A percentile compares a stretch with the other conserved stretches of the same genome.
phyloP scores from a whole-genome alignment of 179 eudicot species.

The Patellifolia procumbens region DNA sequence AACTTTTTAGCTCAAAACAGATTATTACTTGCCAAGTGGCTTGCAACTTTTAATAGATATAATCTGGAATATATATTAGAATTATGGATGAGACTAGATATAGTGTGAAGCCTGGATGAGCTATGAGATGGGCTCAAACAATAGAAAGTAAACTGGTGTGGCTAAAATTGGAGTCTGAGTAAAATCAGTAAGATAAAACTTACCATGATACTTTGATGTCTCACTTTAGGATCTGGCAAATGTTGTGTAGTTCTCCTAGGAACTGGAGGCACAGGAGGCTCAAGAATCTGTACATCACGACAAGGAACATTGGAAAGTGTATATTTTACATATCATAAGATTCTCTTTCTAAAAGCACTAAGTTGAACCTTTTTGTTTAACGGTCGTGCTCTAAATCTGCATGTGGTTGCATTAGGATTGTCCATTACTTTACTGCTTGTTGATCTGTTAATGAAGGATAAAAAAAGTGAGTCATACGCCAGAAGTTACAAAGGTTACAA shows the following conservation, averaged over 20 bases:
- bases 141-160: too few relatives aligned
- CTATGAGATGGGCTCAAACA: too few relatives aligned
- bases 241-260: slow-evolving; percentile 63
- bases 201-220: slow-evolving; percentile 24
- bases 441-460: slow-evolving; percentile 46
- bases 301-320: slow-evolving; percentile 11
- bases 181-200: too few relatives aligned
- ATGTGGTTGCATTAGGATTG: slow-evolving; percentile 38
- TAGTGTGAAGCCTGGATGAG: too few relatives aligned
- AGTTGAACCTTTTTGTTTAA: slow-evolving; percentile 70
- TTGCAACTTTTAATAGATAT: too few relatives aligned
- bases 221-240: slow-evolving; percentile 66
- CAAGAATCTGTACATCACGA: slow-evolving; percentile 55
- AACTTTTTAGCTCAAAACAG: too few relatives aligned
- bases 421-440: slow-evolving; percentile 44
- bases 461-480: background rate
- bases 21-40: too few relatives aligned
- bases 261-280: slow-evolving; percentile 50
- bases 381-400: slow-evolving; percentile 78
- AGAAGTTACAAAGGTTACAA: background rate
- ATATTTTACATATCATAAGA: background rate
- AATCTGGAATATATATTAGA: too few relatives aligned
- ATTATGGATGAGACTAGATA: too few relatives aligned
- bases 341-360: background rate
- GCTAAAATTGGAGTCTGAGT: too few relatives aligned